Evolutionary conservation across 345 rosid species (phyloP), one percentile per base, ranked within the genome.

Genomic region (Nephelium lappaceum): DNA sequence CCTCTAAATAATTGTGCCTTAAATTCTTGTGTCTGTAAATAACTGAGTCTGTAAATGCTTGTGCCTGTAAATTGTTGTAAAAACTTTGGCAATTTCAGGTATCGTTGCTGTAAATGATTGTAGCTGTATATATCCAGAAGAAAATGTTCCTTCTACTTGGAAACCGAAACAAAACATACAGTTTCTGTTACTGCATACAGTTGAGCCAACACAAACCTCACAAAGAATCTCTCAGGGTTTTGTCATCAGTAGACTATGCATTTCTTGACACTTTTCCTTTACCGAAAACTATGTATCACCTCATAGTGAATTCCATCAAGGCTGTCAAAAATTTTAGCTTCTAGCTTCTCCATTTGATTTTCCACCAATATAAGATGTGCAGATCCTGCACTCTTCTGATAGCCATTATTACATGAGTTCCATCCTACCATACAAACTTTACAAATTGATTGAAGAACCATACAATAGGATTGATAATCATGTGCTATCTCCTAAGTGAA

Each of bases 401-500:
- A 63, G 60, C 18, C 11, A 25, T 16, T 74, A 10, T 18, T 0
- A 11, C 31, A n/a, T 24, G 23, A 69, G 31, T 41, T 6, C 24
- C 19, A 43, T 62, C 14, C 9, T 24, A 19, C 19, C 18, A 1
- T 0, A 27, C 63, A 65, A 64, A 47, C 25, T 64, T 75, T 75
- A 25, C 70, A 64, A 16, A 47, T 21, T 11, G 18, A 9, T 6
- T 27, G 62, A 75, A 18, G 62, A 75, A 11, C 23, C 23, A 12
- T 14, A 24, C 11, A 16, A 36, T 7, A 58, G 49, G 18, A 69
- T 8, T n/a, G n/a, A n/a, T n/a, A n/a, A n/a, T n/a, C 67, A 53
- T 43, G 74, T 51, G 24, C 43, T 72, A 58, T 91, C 92, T 9
- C 97, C 95, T 86, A 92, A n/a, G 91, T 60, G 23, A 81, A 94